phyloP scores from a whole-genome alignment of 441 rosid species.

The Jatropha multifida region DNA sequence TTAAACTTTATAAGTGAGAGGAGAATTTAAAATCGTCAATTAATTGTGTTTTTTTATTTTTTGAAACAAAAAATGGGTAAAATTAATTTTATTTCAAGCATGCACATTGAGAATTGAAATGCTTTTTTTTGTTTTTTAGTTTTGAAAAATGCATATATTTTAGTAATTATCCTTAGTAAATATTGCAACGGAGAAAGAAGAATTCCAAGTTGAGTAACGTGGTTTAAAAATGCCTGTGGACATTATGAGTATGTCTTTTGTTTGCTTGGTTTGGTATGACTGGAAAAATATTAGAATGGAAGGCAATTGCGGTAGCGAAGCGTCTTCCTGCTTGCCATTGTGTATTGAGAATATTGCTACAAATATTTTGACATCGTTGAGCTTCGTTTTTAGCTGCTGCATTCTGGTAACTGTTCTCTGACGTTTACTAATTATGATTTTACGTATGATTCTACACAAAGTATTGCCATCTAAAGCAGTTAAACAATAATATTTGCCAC shows the following conservation, averaged over 20 bases:
- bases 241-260: conserved; percentile 61
- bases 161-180: too few species aligned
- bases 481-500: too few species aligned
- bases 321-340: conserved; percentile 62
- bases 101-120: too few species aligned
- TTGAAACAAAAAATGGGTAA: too few species aligned
- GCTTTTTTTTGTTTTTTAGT: too few species aligned
- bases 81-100: too few species aligned
- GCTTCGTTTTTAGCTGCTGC: conserved; percentile 80
- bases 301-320: conserved; percentile 55
- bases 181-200: conserved; percentile 77
- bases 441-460: conserved; percentile 1
- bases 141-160: too few species aligned
- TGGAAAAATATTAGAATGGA: conserved; percentile 53
- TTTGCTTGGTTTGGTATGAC: conserved; percentile 87
- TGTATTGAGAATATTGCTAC: conserved; percentile 85
- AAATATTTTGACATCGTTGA: conserved; percentile 69
- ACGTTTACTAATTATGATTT: not conserved
- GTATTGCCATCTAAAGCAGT: conserved; percentile 2
- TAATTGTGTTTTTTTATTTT: too few species aligned
- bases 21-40: too few species aligned
- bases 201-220: conserved; percentile 85
- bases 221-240: conserved; percentile 85
- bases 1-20: too few species aligned
- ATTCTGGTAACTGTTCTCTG: conserved; percentile 60